A percentile compares a stretch with the other conserved stretches of the same genome.
Conservation (phyloP, 257 asterid species). For the Solanum piurae region DNA sequence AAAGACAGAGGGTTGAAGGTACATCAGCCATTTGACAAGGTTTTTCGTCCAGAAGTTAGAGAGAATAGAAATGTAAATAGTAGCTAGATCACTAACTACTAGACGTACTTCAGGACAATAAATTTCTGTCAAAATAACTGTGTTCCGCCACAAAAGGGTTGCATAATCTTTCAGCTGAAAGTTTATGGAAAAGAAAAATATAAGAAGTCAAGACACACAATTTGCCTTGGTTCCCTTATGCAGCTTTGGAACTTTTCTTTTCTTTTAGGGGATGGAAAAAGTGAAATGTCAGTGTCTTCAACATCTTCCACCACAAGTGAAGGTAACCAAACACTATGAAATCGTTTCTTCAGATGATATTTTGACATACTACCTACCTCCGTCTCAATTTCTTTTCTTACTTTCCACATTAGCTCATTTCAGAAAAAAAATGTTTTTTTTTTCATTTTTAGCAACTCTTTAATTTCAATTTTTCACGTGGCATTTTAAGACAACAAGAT, state of each 20-base stretch:
- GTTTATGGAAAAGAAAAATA: neutral
- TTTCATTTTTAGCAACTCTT: neutral
- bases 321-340: neutral
- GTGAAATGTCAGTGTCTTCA: neutral
- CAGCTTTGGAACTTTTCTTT: neutral
- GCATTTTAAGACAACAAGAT: neutral
- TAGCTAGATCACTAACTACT: neutral
- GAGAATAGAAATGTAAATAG: neutral
- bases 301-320: neutral
- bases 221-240: neutral
- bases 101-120: neutral
- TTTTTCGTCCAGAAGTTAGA: neutral
- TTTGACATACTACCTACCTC: neutral
- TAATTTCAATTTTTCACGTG: neutral
- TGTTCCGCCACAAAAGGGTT: neutral
- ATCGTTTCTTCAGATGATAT: neutral
- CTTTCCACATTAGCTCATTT: neutral
- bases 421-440: neutral
- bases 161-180: neutral
- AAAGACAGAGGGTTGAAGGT: neutral
- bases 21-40: neutral
- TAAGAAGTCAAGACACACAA: neutral
- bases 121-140: neutral
- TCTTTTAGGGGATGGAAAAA: neutral
- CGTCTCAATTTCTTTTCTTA: neutral